These are phyloP conservation scores for Alternaria burnsii DNA, from an alignment of 2,329 filamentous ascomycete species.

Conservation along the genomic window DNA sequence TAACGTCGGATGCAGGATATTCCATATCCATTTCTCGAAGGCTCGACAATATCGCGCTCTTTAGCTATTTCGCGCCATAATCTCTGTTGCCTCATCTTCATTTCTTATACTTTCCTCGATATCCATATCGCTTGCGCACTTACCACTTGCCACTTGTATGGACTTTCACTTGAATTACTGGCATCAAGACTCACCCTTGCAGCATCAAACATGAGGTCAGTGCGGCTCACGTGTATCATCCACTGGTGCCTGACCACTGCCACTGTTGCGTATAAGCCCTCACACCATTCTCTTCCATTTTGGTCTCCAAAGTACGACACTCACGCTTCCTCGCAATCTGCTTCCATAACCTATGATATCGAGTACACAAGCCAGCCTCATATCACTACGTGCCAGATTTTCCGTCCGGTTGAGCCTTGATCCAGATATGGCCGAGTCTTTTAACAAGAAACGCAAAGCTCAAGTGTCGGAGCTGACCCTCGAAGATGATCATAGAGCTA, in stretches of 20 bases:
- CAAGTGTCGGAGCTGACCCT: not conserved
- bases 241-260: not conserved
- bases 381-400: not conserved
- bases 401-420: not conserved
- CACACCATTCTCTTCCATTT: not conserved
- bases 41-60: not conserved
- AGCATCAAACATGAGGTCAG: not conserved
- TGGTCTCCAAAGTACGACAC: not conserved
- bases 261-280: not conserved
- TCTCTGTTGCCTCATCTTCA: not conserved
- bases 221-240: too few species aligned
- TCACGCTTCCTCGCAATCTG: too few species aligned
- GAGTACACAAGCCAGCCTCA: not conserved
- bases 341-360: not conserved
- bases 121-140: rapidly evolving
- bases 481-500: not conserved
- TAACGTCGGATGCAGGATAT: not conserved
- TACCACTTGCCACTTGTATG: not conserved
- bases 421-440: not conserved
- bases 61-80: not conserved
- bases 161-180: not conserved
- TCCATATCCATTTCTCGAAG: not conserved
- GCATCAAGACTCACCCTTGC: not conserved
- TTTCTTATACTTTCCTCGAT: not conserved
- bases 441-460: not conserved